Evolutionary conservation across 2,329 filamentous ascomycete species (phyloP).

Genomic region (Aspergillaceae sp.): DNA sequence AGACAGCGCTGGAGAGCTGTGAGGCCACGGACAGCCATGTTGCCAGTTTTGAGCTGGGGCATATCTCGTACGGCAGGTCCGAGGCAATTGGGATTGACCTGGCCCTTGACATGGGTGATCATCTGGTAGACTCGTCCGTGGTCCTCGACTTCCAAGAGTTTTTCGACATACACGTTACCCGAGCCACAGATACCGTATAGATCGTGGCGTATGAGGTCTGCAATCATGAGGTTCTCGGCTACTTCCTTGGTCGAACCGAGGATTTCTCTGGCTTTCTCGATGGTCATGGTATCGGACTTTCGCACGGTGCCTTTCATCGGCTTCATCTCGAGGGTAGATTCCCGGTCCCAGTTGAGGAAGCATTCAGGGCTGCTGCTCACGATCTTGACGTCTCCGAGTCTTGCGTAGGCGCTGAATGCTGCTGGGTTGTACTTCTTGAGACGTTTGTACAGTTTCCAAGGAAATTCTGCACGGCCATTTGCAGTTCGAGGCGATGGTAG

Average conservation of each 20-base stretch:
- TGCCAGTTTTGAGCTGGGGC: conserved; percentile 21
- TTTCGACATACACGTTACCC: conserved; percentile 62
- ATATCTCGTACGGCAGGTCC: conserved; percentile 24
- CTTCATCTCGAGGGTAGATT: conserved; percentile 52
- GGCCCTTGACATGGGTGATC: conserved; percentile 75
- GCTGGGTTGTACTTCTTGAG: conserved; percentile 67
- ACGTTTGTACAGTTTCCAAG: conserved; percentile 65
- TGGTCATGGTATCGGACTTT: conserved; percentile 59
- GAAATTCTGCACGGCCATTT: conserved; percentile 25
- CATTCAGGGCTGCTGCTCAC: conserved; percentile 82
- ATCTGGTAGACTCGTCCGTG: conserved; percentile 88
- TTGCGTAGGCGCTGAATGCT: conserved; percentile 75
- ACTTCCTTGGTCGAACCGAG: conserved; percentile 79
- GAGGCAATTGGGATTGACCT: conserved; percentile 22
- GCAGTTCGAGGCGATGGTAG: conserved; percentile 20
- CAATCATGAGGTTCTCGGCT: conserved; percentile 97
- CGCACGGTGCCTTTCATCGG: conserved; percentile 97
- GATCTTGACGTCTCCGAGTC: conserved; percentile 60
- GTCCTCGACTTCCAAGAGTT: conserved; percentile 79
- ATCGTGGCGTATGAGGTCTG: conserved; percentile 91
- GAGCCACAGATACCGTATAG: conserved; percentile 75
- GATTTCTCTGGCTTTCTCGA: conserved; percentile 62
- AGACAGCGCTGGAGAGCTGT: conserved; percentile 69
- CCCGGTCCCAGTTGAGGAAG: conserved; percentile 62
- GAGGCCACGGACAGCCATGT: conserved; percentile 46